phyloP scores from a whole-genome alignment of 2,329 filamentous ascomycete genomes.

The Camillea tinctor region DNA sequence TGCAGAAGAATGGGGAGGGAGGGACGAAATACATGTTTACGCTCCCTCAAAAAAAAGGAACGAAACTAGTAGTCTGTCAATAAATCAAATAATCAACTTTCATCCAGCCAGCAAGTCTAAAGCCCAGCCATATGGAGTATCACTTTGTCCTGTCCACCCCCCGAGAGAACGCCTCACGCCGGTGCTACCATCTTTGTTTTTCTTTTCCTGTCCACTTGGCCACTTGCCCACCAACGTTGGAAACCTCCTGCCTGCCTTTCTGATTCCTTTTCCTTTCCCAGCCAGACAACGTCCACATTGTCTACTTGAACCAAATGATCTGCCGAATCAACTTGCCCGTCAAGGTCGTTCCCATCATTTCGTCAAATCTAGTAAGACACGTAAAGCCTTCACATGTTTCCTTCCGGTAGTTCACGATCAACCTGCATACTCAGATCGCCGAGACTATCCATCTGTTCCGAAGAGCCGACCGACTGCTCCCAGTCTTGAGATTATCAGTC shows the following conservation, averaged over 20 bases:
- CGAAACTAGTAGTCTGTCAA: not conserved
- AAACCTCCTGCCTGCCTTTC: not conserved
- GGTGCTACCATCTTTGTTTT: conserved; percentile 14
- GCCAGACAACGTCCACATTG: not conserved
- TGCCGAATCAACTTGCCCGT: not conserved
- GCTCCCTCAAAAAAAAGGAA: too few relatives aligned
- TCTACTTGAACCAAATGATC: conserved; percentile 2
- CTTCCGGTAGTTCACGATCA: conserved; percentile 40
- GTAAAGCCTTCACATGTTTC: conserved; percentile 12
- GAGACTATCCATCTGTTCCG: conserved; percentile 53
- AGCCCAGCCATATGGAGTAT: not conserved
- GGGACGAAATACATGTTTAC: too few relatives aligned
- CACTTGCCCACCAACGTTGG: not conserved
- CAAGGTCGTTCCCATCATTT: not conserved
- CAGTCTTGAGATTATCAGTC: conserved; percentile 47
- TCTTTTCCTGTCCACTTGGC: conserved; percentile 8
- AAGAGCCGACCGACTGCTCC: conserved; percentile 55
- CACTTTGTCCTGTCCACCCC: not conserved
- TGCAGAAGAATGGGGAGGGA: too few relatives aligned
- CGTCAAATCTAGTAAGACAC: not conserved
- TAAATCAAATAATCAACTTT: not conserved
- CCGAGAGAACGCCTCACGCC: conserved; percentile 18
- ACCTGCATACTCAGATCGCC: conserved; percentile 45
- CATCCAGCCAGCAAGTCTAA: not conserved
- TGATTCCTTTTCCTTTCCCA: not conserved